These are phyloP conservation scores for Penicillium goetzii DNA, from an alignment of 495 filamentous ascomycete species.

Conservation along the genomic window DNA sequence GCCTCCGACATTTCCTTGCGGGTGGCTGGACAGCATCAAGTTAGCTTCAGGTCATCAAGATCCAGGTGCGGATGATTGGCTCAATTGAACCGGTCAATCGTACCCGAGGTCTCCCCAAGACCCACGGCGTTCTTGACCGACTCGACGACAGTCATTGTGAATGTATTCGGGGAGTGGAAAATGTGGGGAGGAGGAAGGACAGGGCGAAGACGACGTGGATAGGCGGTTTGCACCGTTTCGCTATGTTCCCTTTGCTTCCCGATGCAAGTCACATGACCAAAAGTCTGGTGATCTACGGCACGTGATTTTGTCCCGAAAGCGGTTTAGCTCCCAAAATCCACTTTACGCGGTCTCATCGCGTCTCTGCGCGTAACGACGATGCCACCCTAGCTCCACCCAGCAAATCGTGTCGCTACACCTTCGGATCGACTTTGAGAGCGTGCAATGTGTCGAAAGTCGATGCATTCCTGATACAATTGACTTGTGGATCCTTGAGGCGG, in stretches of 20 bases:
- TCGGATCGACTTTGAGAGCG: constrained; percentile 12
- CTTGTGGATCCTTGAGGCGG: constrained; percentile 21
- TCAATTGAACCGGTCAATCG: constrained; percentile 34
- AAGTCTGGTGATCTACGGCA: constrained; percentile 4
- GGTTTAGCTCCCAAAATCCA: constrained; percentile 37
- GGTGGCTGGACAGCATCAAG: constrained; percentile 58
- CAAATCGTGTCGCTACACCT: constrained; percentile 28
- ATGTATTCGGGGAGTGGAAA: constrained; percentile 21
- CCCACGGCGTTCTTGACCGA: constrained; percentile 60
- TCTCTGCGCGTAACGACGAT: constrained; percentile 27
- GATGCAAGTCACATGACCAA: constrained; percentile 36
- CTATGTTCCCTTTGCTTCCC: constrained; percentile 37
- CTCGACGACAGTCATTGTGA: constrained; percentile 54
- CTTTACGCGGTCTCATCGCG: constrained; percentile 33
- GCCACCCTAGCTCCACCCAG: constrained; percentile 26
- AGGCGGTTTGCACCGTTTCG: constrained; percentile 38
- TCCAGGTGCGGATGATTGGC: constrained; percentile 15
- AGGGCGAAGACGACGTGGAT: constrained; percentile 29
- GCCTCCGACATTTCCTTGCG: constrained; percentile 92
- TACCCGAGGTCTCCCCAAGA: constrained; percentile 49
- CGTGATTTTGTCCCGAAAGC: constrained; percentile 19
- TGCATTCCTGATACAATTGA: constrained; percentile 19
- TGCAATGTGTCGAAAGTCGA: constrained; percentile 26
- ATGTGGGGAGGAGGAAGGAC: constrained; percentile 24
- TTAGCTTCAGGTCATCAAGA: constrained; percentile 31